Conservation (phyloP, 495 filamentous ascomycete genomes). For the Aspergillus sclerotiicarbonarius region DNA sequence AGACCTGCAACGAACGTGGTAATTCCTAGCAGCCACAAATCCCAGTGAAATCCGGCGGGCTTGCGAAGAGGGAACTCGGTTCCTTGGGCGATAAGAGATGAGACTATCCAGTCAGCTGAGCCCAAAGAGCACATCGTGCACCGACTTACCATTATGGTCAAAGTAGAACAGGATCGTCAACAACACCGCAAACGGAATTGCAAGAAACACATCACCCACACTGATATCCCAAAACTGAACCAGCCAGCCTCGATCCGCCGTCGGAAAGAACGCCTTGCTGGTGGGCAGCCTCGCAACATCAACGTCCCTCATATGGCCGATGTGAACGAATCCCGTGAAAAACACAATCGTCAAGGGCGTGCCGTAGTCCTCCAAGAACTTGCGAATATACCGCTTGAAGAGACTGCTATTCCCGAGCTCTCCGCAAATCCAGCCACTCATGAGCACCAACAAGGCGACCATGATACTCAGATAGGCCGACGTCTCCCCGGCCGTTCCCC, state of each 20-base stretch:
- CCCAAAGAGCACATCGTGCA: not conserved
- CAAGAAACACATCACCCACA: slow-evolving; percentile 75
- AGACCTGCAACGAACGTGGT: slow-evolving; percentile 84
- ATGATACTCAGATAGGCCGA: slow-evolving; percentile 73
- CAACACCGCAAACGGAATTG: slow-evolving; percentile 82
- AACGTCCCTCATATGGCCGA: slow-evolving; percentile 72
- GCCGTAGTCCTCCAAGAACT: slow-evolving; percentile 82
- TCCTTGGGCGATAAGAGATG: slow-evolving; percentile 85
- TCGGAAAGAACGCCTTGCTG: slow-evolving; percentile 78
- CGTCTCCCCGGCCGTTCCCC: slow-evolving; percentile 50
- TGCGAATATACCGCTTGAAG: slow-evolving; percentile 68
- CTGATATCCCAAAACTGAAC: slow-evolving; percentile 84
- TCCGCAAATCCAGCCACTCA: slow-evolving; percentile 67
- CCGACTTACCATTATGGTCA: slow-evolving; percentile 72
- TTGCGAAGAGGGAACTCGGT: slow-evolving; percentile 90
- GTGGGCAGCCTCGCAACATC: slow-evolving; percentile 65
- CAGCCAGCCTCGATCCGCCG: slow-evolving; percentile 74
- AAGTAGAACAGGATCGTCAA: slow-evolving; percentile 91
- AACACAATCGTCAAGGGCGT: slow-evolving; percentile 81
- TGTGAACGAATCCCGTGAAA: slow-evolving; percentile 83
- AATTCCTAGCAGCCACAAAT: slow-evolving; percentile 84
- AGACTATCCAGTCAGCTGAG: slow-evolving; percentile 49
- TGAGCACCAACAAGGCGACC: slow-evolving; percentile 70
- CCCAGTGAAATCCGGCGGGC: slow-evolving; percentile 95
- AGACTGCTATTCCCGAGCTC: slow-evolving; percentile 66